Base-by-base conservation (phyloP, 176 grass and related monocot species). In the Oryza glumipatula region DNA sequence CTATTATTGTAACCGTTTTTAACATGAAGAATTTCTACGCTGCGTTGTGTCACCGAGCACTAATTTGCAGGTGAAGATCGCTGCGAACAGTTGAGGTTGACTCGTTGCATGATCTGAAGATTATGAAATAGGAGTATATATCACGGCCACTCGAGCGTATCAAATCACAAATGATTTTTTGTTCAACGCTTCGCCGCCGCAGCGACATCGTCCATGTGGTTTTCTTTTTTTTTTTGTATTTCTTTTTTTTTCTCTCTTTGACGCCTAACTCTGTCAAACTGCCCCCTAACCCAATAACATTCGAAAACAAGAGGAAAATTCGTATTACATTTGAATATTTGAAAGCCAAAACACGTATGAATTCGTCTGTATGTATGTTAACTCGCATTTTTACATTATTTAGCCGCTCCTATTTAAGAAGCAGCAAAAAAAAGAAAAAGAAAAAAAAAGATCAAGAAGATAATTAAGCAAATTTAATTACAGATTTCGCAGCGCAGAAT, bases 361-460 rank as follows among this genome's bases (percentile, higher is more conserved):
- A 64, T 9, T 72, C 30, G 30, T 32, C 30, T 56, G 72, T 72
- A 8, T 1, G 6, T 56, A 21, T 43, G 48, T 17, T 61, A 1
- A 2, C 65, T 72, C 43, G 44, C 14, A 66, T 54, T 6, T 6
- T 72, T 81, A 71, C 78, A 86, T 82, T 81, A 80, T 80, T 67
- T 67, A 44, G 70, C 14, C 10, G 17, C 35, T 39, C 47, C 8
- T 71, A 49, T 21, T 48, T 39, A 41, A 43, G 14, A 51, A 32
- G 28, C 70, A 4, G 56, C 13, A 23, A 39, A 28, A 77, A 8
- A 15, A 48, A 61, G 35, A 9, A 4, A 4, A 43, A 15, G 4
- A 15, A 11, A 46, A 4, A 14, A 0, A 54, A 60, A 9, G 19
- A 60, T 60, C 54, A 60, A 54, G 21, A 76, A 69, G 30, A 56